Conservation (phyloP, 768 basidiomycete species). For the Saitozyma sp. region DNA sequence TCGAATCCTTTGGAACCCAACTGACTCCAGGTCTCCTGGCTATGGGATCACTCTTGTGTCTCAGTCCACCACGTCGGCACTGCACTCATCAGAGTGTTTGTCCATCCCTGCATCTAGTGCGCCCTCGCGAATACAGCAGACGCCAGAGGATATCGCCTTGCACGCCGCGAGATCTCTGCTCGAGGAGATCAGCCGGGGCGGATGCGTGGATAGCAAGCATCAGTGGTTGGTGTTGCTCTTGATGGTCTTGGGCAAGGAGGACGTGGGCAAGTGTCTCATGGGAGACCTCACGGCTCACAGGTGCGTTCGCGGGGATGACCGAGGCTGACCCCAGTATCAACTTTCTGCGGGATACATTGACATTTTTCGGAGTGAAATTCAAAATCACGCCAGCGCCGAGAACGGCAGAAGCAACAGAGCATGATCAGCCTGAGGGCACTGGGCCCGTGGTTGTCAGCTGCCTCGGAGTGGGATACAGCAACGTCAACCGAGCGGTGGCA, state of each 20-base stretch:
- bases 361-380: constrained; percentile 88
- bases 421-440: constrained; percentile 10
- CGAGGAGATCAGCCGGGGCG: constrained; percentile 73
- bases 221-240: constrained; percentile 80
- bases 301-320: constrained; percentile 56
- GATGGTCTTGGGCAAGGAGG: constrained; percentile 97
- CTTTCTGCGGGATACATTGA: constrained; percentile 77
- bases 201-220: constrained; percentile 87
- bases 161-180: constrained; percentile 76
- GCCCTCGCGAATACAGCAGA: constrained; percentile 51
- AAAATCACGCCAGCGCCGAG: constrained; percentile 62
- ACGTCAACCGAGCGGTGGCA: constrained; percentile 59
- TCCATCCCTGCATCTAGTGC: constrained; percentile 58
- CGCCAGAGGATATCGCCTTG: constrained; percentile 90
- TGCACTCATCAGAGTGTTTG: constrained; percentile 82
- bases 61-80: constrained; percentile 84
- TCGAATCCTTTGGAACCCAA: constrained; percentile 1
- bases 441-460: constrained; percentile 77
- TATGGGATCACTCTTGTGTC: constrained; percentile 88
- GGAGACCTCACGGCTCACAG: constrained; percentile 77
- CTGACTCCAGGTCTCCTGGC: constrained; percentile 75
- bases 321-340: constrained; percentile 66
- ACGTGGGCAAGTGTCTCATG: constrained; percentile 87
- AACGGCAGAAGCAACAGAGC: constrained; percentile 22
- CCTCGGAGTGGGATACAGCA: constrained; percentile 87